These are phyloP conservation scores for Talaromyces sp. DNA, from an alignment of 2,329 filamentous ascomycete genomes.

Conservation along the genomic window DNA sequence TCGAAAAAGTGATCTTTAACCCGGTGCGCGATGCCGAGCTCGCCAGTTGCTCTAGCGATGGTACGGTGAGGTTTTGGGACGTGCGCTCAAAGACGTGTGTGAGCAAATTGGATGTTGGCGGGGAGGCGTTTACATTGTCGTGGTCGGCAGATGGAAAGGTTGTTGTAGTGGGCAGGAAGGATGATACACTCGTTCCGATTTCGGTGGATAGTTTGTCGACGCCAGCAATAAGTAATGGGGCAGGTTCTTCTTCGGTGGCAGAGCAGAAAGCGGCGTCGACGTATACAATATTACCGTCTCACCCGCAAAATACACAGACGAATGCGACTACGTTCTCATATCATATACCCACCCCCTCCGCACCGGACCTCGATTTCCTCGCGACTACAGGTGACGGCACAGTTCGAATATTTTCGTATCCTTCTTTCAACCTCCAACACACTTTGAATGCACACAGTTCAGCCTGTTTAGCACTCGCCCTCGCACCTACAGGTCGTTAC, in stretches of 20 bases:
- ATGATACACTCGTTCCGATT: slow-evolving; percentile 48
- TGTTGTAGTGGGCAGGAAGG: slow-evolving; percentile 48
- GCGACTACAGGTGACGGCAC: slow-evolving; percentile 50
- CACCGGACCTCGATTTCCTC: slow-evolving; percentile 43
- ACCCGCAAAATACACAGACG: slow-evolving; percentile 47
- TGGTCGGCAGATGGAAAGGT: slow-evolving; percentile 49
- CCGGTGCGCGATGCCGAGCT: slow-evolving; percentile 49
- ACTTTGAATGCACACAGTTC: slow-evolving; percentile 50
- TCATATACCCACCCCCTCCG: slow-evolving; percentile 34
- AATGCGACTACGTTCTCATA: slow-evolving; percentile 50
- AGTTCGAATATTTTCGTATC: slow-evolving; percentile 48
- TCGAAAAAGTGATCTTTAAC: slow-evolving; percentile 51
- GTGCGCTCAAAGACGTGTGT: slow-evolving; percentile 49
- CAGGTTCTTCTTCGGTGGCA: neutral
- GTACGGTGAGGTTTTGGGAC: slow-evolving; percentile 51
- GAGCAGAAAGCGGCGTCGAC: slow-evolving; percentile 20
- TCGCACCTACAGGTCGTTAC: slow-evolving; percentile 48
- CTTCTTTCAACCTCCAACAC: slow-evolving; percentile 44
- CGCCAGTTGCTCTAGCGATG: slow-evolving; percentile 49
- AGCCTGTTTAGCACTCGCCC: slow-evolving; percentile 45
- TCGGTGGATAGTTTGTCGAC: slow-evolving; percentile 42
- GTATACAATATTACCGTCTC: slow-evolving; percentile 41
- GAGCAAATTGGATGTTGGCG: slow-evolving; percentile 48
- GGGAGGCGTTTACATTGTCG: slow-evolving; percentile 48
- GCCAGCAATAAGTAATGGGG: slow-evolving; percentile 22